These are phyloP conservation scores for Alloascoidea africana DNA, from an alignment of 805 yeast genomes.

Conservation along the genomic window DNA sequence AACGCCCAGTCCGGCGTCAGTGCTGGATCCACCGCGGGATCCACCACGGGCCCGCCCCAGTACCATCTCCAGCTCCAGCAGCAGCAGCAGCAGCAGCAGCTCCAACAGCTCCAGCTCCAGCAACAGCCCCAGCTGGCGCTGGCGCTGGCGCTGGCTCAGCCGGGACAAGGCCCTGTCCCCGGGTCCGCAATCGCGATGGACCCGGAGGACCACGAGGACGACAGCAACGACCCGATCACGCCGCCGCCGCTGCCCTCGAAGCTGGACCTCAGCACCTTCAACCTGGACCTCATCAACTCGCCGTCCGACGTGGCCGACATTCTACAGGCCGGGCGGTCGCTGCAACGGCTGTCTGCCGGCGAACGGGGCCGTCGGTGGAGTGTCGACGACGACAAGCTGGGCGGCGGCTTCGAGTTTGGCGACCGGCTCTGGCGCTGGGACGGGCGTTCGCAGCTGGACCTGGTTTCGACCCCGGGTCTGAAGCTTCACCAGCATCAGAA, in stretches of 20 bases:
- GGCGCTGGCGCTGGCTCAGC: constrained; percentile 3
- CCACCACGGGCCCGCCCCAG: too few relatives aligned
- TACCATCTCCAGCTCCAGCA: background rate
- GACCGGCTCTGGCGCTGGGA: constrained; percentile 24
- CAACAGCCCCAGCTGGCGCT: background rate
- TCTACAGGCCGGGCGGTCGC: constrained; percentile 24
- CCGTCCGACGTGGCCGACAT: constrained; percentile 22
- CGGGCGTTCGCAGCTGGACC: constrained; percentile 16
- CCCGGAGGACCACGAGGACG: background rate
- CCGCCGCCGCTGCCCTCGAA: constrained; percentile 7
- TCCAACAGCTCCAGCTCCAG: too few relatives aligned
- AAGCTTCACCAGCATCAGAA: too few relatives aligned
- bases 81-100: background rate
- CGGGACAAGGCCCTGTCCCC: constrained; percentile 8
- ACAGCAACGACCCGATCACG: constrained; percentile 3
- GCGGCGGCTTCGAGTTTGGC: constrained; percentile 22
- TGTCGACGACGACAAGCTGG: constrained; percentile 8
- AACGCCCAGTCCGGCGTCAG: too few relatives aligned
- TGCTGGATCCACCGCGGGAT: too few relatives aligned
- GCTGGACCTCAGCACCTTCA: constrained; percentile 8
- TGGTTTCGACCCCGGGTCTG: too few relatives aligned
- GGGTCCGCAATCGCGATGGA: constrained; percentile 8
- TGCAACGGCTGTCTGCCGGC: constrained; percentile 22
- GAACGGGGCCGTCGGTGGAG: constrained; percentile 12
- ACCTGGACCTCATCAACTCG: constrained; percentile 5